Evolutionary conservation across 768 basidiomycete genomes (phyloP).

Genomic region (Xerocomellus intermedius): DNA sequence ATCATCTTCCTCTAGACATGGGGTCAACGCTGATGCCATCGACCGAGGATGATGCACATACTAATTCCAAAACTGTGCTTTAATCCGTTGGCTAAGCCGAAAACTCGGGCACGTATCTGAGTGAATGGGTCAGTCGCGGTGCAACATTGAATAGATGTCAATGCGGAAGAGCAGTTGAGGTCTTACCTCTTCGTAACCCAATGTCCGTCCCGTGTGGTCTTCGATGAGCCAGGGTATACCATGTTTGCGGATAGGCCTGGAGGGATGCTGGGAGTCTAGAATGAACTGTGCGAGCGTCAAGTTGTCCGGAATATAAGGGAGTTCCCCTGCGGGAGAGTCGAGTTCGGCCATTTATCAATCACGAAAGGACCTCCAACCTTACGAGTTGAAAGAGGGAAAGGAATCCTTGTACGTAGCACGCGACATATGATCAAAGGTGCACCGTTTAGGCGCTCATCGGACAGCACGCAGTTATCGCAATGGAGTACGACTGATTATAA

Average conservation of each 20-base stretch:
- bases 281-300: constrained; percentile 39
- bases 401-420: too few relatives aligned
- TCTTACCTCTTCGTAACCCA: constrained; percentile 38
- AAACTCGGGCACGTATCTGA: constrained; percentile 37
- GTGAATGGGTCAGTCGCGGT: not conserved
- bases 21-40: not conserved
- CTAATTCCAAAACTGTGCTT: constrained; percentile 34
- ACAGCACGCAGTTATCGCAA: too few relatives aligned
- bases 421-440: too few relatives aligned
- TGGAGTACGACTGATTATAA: too few relatives aligned
- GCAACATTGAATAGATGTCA: not conserved
- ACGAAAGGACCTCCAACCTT: not conserved
- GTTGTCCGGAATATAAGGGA: constrained; percentile 39
- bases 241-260: constrained; percentile 24
- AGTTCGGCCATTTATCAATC: constrained; percentile 26
- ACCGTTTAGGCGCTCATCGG: too few relatives aligned
- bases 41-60: constrained; percentile 16
- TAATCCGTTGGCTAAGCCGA: constrained; percentile 39
- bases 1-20: constrained; percentile 35
- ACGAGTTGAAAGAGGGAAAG: not conserved
- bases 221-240: constrained; percentile 42
- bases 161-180: not conserved
- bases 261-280: constrained; percentile 35
- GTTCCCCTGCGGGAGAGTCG: constrained; percentile 26
- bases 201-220: constrained; percentile 36